Base-by-base conservation (phyloP, 2,329 filamentous ascomycete species). In the Penicillium sp. region DNA sequence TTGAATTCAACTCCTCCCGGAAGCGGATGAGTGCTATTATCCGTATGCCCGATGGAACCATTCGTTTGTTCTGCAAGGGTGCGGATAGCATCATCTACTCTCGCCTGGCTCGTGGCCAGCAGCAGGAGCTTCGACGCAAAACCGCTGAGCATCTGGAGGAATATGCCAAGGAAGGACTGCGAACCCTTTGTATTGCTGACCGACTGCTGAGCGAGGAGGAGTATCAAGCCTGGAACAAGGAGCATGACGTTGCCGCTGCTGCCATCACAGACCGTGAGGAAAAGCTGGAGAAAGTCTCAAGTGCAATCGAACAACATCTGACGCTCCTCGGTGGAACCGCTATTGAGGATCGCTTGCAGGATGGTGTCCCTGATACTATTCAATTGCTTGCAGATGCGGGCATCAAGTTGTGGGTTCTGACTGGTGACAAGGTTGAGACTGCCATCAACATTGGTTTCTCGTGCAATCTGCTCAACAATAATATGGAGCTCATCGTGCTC, bases 401-500 rank as follows among this genome's bases (percentile, higher is more conserved):
- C 63, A 96, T 98, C 68, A 98, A 98, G 69, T 79, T 98, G 6
- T 98, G 93, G 93, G 93, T 98, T 38, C 73, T 98, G 50, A 98
- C 93, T 11, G 93, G 94, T 49, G 93, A 98, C 75, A 98, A 97
- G 69, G 91, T 97, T 20, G 93, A 98, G 70, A 98, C 93, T 16
- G 93, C 94, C 42, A 98, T 98, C 80, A 98, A 98, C 70, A 98
- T 98, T 61, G 93, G 93, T 2, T 98, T 97, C 69, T 98, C 94
- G 8, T 98, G 94, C 73, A 98, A 98, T 56, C 76, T 98, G 20
- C 79, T 98, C 39, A 89, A 91, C 68, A 98, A 96, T 65, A 87
- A 95, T 53, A 96, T 98, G 93, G 93, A 98, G 54, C 73, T 98
- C 47, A 86, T 98, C 50, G 81, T 94, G 33, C 76, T 98, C 54